Percentiles rank a stretch among this genome's conserved stretches.
These are phyloP conservation scores for Fraxinus ornus DNA, from an alignment of 305 asterid species.

Conservation along the genomic window DNA sequence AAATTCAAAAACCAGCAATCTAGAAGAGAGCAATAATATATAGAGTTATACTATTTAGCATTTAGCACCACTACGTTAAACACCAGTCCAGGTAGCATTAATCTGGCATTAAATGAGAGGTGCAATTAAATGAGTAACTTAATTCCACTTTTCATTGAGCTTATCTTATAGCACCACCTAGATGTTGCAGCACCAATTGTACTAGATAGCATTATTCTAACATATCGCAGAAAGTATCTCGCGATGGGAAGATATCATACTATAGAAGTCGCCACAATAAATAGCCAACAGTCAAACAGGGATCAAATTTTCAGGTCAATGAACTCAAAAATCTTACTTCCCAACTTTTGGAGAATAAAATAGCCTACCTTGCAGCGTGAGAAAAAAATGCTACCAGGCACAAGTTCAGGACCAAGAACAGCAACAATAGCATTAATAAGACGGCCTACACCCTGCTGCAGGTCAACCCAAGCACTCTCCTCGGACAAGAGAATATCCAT, in stretches of 20 bases:
- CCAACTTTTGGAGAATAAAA: conserved; percentile 27
- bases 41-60: not conserved
- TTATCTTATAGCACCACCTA: not conserved
- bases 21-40: conserved; percentile 14
- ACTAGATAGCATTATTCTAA: not conserved
- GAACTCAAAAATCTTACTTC: conserved; percentile 13
- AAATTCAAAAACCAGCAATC: conserved; percentile 33
- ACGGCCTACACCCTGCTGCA: conserved; percentile 96
- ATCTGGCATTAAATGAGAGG: not conserved
- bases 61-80: not conserved
- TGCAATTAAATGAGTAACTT: not conserved
- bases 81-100: not conserved
- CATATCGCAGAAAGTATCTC: conserved; percentile 7
- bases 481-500: conserved; percentile 91
- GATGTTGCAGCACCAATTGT: not conserved
- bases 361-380: conserved; percentile 92
- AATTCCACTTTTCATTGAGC: not conserved
- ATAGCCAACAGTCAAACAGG: conserved; percentile 6
- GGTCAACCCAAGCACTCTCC: conserved; percentile 89
- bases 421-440: conserved; percentile 97
- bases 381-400: conserved; percentile 96
- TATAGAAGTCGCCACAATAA: conserved; percentile 5
- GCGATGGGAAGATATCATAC: conserved; percentile 18
- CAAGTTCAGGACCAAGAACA: conserved; percentile 97
- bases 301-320: not conserved